A percentile compares a stretch with the other conserved stretches of the same genome.
Evolutionary conservation across 2,329 filamentous ascomycete genomes (phyloP).

Genomic region (Byssochlamys sp.): DNA sequence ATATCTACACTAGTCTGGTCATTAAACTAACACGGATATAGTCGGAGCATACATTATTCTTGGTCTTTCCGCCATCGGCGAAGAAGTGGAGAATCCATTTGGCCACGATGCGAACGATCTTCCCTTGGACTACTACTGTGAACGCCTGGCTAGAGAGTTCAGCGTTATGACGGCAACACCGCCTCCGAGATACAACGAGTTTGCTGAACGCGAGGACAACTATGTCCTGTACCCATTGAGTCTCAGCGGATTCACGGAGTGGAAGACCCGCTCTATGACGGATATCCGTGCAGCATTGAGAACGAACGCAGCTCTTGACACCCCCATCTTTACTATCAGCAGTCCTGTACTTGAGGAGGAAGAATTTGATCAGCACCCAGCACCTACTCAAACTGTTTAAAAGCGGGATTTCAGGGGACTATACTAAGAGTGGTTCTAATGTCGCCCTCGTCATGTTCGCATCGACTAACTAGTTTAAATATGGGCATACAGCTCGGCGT

Average conservation of each 20-base stretch:
- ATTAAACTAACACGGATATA: conserved; percentile 6
- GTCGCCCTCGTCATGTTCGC: no score
- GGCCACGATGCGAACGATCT: conserved; percentile 75
- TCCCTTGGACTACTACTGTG: conserved; percentile 65
- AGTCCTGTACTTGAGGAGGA: background rate
- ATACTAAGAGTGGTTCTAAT: no score
- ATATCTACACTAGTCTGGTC: background rate
- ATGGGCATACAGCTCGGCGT: no score
- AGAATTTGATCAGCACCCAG: background rate
- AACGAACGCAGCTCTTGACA: conserved; percentile 23
- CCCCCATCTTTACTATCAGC: background rate
- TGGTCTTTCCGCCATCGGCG: conserved; percentile 63
- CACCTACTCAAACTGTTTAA: background rate
- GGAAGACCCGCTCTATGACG: conserved; percentile 40
- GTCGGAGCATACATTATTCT: conserved; percentile 72
- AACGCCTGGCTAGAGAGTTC: conserved; percentile 63
- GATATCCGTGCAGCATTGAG: conserved; percentile 37
- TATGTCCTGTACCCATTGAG: conserved; percentile 32
- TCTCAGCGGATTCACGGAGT: conserved; percentile 38
- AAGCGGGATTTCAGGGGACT: no score
- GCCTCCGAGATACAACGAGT: conserved; percentile 43
- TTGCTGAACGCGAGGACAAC: conserved; percentile 30
- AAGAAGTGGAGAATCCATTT: conserved; percentile 78
- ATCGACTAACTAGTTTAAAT: no score
- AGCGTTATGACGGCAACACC: conserved; percentile 59